Conservation (phyloP, 202 grass and related monocot genomes). For the Miscanthus sacchariflorus region DNA sequence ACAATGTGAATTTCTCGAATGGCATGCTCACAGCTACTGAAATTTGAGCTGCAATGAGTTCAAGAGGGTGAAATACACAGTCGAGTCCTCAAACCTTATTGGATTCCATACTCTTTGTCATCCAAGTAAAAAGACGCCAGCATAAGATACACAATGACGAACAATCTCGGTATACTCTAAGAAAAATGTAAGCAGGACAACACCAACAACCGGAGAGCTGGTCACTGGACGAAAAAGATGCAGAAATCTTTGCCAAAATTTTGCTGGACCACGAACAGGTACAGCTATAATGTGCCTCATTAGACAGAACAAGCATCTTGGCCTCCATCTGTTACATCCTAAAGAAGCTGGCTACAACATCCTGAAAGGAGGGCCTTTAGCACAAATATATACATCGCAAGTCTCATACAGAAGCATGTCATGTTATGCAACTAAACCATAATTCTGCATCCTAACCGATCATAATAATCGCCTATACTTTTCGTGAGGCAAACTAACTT, state of each 20-base stretch:
- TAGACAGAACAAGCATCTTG: background rate
- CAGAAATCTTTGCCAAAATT: constrained; percentile 43
- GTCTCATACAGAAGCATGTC: background rate
- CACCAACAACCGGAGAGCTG: background rate
- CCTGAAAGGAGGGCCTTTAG: background rate
- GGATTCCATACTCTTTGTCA: background rate
- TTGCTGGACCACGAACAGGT: constrained; percentile 17
- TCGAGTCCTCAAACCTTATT: background rate
- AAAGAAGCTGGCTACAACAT: constrained; percentile 30
- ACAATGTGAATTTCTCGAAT: background rate
- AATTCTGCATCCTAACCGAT: background rate
- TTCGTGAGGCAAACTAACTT: background rate
- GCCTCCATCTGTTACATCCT: constrained; percentile 17
- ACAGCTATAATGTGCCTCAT: constrained; percentile 20
- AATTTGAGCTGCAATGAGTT: background rate
- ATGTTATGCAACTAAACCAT: constrained; percentile 9
- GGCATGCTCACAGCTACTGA: background rate
- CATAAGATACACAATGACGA: background rate
- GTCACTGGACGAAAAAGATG: background rate
- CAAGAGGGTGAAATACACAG: background rate
- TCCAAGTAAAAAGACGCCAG: background rate
- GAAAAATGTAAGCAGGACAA: background rate
- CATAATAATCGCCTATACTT: constrained; percentile 1
- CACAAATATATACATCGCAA: constrained; percentile 25
- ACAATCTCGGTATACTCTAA: background rate